A percentile compares a stretch with the other conserved stretches of the same genome.
Conservation (phyloP, 2,329 filamentous ascomycete genomes). For the Nigrograna mackinnonii region DNA sequence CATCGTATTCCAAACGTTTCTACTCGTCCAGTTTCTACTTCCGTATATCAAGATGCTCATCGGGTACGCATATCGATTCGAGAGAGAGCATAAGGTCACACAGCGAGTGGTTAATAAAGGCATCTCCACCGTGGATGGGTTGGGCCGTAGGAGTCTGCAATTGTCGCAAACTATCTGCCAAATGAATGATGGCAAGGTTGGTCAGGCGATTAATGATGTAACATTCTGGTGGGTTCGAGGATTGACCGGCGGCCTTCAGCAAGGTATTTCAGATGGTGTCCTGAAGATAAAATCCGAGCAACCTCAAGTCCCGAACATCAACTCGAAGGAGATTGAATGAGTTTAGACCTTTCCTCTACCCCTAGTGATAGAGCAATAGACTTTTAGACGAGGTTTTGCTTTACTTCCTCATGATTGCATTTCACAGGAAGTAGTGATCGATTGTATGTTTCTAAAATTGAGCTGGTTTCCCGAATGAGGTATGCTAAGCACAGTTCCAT, state of each 20-base stretch:
- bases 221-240: conserved; percentile 66
- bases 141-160: conserved; percentile 57
- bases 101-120: conserved; percentile 59
- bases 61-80: conserved; percentile 61
- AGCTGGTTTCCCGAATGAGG: no score
- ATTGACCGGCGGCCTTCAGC: conserved; percentile 67
- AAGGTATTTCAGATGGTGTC: conserved; percentile 63
- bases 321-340: no score
- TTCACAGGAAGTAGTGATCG: no score
- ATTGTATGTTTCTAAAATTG: no score
- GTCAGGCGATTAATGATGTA: conserved; percentile 59
- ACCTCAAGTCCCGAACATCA: no score
- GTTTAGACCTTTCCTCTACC: no score
- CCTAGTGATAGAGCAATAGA: no score
- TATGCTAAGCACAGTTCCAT: no score
- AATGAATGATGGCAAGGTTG: conserved; percentile 68
- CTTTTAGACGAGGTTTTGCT: no score
- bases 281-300: conserved; percentile 50
- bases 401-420: no score
- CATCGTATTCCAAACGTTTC: conserved; percentile 60
- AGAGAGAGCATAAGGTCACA: conserved; percentile 68
- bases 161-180: conserved; percentile 60
- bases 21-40: conserved; percentile 63
- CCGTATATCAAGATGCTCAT: conserved; percentile 63
- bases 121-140: conserved; percentile 55